A percentile compares a stretch with the other conserved stretches of the same genome.
phyloP scores from a whole-genome alignment of 2,329 filamentous ascomycete species.

The Thermoascus crustaceus region DNA sequence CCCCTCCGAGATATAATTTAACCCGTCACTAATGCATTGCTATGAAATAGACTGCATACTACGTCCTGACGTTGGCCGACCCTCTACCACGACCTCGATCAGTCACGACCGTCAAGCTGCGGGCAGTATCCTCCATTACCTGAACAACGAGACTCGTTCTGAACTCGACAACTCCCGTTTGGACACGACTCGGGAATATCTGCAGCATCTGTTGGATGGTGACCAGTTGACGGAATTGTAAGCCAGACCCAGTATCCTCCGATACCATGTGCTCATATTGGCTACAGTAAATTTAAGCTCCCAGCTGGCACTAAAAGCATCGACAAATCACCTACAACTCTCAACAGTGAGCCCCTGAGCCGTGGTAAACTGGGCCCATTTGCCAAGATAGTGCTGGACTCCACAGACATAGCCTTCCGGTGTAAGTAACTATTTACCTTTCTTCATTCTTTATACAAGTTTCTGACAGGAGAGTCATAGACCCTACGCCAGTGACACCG shows the following conservation, averaged over 20 bases:
- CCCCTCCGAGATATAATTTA: conserved; percentile 8
- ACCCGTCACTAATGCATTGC: conserved; percentile 13
- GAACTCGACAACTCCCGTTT: conserved; percentile 52
- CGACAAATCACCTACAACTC: conserved; percentile 11
- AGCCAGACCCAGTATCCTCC: conserved; percentile 8
- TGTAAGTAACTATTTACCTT: conserved; percentile 24
- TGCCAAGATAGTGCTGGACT: conserved; percentile 46
- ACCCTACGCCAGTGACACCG: conserved; percentile 21
- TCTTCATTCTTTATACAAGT: neutral
- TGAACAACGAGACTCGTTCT: conserved; percentile 63
- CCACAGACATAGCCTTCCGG: conserved; percentile 36
- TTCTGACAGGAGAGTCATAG: conserved; percentile 19
- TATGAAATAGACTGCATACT: conserved; percentile 33
- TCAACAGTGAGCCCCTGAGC: conserved; percentile 17
- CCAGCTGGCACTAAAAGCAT: conserved; percentile 20
- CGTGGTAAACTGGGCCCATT: conserved; percentile 41
- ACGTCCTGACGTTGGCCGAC: conserved; percentile 34
- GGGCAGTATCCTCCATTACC: conserved; percentile 50
- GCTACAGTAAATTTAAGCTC: conserved; percentile 36
- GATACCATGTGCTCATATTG: conserved; percentile 3
- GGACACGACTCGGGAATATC: conserved; percentile 63
- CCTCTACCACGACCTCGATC: conserved; percentile 32
- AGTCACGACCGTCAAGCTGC: conserved; percentile 44
- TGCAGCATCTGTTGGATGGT: conserved; percentile 65
- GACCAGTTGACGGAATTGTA: conserved; percentile 49